A percentile compares a stretch with the other conserved stretches of the same genome.
phyloP scores from a whole-genome alignment of 2,329 filamentous ascomycete genomes.

The Canariomyces notabilis region DNA sequence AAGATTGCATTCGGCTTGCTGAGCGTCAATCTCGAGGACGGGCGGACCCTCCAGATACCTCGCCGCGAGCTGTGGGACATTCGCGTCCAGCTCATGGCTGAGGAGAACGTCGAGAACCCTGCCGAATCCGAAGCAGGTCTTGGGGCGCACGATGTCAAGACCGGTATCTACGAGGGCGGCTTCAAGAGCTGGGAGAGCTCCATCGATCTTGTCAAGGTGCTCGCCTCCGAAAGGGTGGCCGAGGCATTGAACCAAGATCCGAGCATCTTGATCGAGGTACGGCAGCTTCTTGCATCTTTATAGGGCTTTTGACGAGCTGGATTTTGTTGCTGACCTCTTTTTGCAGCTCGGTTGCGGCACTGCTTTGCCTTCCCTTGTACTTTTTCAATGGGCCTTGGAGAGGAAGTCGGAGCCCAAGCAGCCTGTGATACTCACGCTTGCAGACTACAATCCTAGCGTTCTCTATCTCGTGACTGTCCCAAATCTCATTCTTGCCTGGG shows the following conservation, averaged over 20 bases:
- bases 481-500: slow-evolving; percentile 70
- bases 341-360: slow-evolving; percentile 71
- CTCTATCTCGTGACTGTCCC: slow-evolving; percentile 73
- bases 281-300: slow-evolving; percentile 18
- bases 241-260: slow-evolving; percentile 31
- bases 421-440: slow-evolving; percentile 57
- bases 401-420: slow-evolving; percentile 23
- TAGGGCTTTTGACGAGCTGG: not conserved
- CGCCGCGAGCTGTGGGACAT: slow-evolving; percentile 79
- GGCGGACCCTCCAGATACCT: slow-evolving; percentile 51
- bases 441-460: slow-evolving; percentile 77
- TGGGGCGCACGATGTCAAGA: slow-evolving; percentile 68
- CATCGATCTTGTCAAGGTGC: slow-evolving; percentile 69
- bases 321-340: slow-evolving; percentile 24
- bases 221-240: slow-evolving; percentile 40
- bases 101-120: slow-evolving; percentile 42
- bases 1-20: slow-evolving; percentile 67
- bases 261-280: slow-evolving; percentile 51
- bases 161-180: slow-evolving; percentile 78
- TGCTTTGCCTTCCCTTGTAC: slow-evolving; percentile 64
- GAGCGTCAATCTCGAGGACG: slow-evolving; percentile 55
- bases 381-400: slow-evolving; percentile 57
- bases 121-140: slow-evolving; percentile 45
- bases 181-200: slow-evolving; percentile 91
- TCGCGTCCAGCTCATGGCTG: slow-evolving; percentile 73